Evolutionary conservation across 345 rosid species (phyloP), one percentile per base, ranked within the genome.

Genomic region (Gossypium herbaceum): DNA sequence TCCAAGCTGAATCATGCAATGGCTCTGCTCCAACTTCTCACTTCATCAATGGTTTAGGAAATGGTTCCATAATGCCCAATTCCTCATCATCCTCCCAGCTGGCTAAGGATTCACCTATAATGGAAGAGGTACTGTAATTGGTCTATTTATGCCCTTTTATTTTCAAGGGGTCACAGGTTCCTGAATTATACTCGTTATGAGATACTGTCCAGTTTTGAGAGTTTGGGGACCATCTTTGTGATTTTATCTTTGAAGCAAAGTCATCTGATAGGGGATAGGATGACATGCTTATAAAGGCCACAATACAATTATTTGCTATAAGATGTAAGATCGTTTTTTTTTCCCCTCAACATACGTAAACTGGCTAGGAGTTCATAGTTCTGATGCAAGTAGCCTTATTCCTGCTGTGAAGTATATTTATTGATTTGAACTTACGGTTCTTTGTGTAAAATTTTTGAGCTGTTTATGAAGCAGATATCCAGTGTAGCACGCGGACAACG

Each of bases 21-120:
- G 96, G 97, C 63, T 90, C 98, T 72, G 93, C 88, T 74, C 97
- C 98, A 2, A 90, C 97, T 72, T 86, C 93, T 19, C 85, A 89
- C 85, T 96, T 96, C 83, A 81, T 96, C 61, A 79, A 90, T 47
- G 88, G 97, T 83, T 85, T 90, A 79, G 92, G 91, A 79, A 96
- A 88, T 52, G 91, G 98, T 34, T 88, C 97, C 69, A 85, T 80
- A 69, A 81, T 93, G 93, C 83, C 91, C 25, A 88, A 86, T 81
- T 90, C 94, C 48, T 88, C 85, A 12, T 90, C 98, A 55, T 90
- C 91, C 73, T 85, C 94, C 73, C 97, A 90, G 77, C 78, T 96
- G 75, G 86, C 86, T 11, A 96, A 85, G 87, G 99, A 92, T 71
- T 88, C 89, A 1, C 83, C 92, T 73, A 73, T 91, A 64, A 77